Conservation (phyloP, 2,329 filamentous ascomycete genomes). For the Cladobotryum protrusum region DNA sequence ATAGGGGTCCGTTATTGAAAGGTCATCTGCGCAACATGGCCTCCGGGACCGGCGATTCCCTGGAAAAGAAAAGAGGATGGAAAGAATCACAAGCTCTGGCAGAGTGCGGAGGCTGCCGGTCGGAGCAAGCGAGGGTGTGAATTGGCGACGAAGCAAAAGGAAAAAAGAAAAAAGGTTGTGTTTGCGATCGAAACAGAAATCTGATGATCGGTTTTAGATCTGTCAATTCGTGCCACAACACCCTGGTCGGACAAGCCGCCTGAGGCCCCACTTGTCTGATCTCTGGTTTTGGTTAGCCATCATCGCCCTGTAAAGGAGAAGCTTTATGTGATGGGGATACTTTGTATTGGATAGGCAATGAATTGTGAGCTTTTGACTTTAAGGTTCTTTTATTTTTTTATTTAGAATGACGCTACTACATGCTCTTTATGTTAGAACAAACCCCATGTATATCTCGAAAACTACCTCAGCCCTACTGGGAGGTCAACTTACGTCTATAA, state of each 20-base stretch:
- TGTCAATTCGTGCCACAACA: constrained; percentile 4
- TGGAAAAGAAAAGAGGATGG: not conserved
- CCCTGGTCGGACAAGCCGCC: constrained; percentile 3
- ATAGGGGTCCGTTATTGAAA: constrained; percentile 6
- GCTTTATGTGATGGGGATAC: not conserved
- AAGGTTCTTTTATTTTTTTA: too few relatives aligned
- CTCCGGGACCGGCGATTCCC: constrained; percentile 4
- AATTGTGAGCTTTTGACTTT: too few relatives aligned
- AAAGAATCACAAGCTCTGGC: not conserved
- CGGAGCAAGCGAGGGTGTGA: not conserved
- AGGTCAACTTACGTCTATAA: too few relatives aligned
- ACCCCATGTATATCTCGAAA: too few relatives aligned
- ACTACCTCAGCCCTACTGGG: too few relatives aligned
- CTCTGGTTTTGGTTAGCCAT: not conserved
- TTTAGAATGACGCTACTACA: too few relatives aligned
- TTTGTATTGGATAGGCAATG: not conserved
- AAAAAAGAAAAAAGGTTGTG: not conserved
- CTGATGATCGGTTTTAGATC: constrained; percentile 9
- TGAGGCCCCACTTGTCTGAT: constrained; percentile 4
- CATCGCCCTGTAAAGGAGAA: not conserved
- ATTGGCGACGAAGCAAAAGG: constrained; percentile 9
- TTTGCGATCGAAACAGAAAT: constrained; percentile 7
- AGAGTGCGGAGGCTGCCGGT: not conserved
- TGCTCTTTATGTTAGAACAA: too few relatives aligned
- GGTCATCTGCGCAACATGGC: constrained; percentile 12